These are phyloP conservation scores for Erodium chrysanthum DNA, from an alignment of 441 rosid species.

Conservation along the genomic window DNA sequence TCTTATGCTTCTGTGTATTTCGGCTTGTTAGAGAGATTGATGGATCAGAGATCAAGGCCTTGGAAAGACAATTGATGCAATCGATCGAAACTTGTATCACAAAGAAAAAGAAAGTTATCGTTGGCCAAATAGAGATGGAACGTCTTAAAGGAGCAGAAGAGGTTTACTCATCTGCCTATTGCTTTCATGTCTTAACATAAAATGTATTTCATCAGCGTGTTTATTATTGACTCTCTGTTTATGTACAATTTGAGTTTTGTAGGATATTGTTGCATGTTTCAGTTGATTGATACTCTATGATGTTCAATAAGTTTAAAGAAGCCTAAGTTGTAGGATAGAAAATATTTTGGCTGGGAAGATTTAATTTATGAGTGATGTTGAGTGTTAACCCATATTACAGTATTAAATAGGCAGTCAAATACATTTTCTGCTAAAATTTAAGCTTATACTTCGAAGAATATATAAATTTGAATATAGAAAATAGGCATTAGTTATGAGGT, in stretches of 20 bases:
- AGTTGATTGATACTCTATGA: background rate
- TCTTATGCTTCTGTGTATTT: background rate
- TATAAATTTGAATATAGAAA: background rate
- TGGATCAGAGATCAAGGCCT: slow-evolving; percentile 77
- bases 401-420: background rate
- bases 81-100: slow-evolving; percentile 80
- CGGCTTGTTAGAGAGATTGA: slow-evolving; percentile 71
- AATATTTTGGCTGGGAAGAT: background rate
- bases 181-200: too few relatives aligned
- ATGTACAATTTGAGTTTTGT: background rate
- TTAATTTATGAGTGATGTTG: background rate
- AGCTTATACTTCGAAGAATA: too few relatives aligned
- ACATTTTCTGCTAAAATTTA: too few relatives aligned
- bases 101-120: slow-evolving; percentile 87
- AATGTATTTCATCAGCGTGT: too few relatives aligned
- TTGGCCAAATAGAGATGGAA: slow-evolving; percentile 82
- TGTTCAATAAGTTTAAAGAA: background rate
- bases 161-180: slow-evolving; percentile 34
- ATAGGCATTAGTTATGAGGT: background rate
- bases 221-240: background rate
- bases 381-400: background rate
- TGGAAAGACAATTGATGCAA: slow-evolving; percentile 96
- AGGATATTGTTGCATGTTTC: background rate
- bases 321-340: background rate
- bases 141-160: slow-evolving; percentile 80